phyloP scores from a whole-genome alignment of 192 early-diverging fungal genomes.

The Coemansia sp. region DNA sequence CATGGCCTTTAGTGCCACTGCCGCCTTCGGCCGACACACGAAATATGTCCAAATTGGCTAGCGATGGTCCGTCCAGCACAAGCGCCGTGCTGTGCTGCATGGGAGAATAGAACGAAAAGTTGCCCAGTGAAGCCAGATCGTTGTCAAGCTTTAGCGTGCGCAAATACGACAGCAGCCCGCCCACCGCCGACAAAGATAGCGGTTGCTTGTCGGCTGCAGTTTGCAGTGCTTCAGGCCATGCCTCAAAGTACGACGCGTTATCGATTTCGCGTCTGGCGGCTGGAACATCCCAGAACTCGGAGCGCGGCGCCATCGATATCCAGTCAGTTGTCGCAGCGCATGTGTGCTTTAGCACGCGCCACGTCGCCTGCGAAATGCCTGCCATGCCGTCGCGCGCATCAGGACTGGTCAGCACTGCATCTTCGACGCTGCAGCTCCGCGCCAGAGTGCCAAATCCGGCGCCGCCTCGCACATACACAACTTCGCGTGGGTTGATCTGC shows the following conservation, averaged over 20 bases:
- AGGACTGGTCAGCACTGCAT: conserved; percentile 20
- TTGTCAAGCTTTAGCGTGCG: conserved; percentile 84
- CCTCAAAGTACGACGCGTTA: conserved; percentile 39
- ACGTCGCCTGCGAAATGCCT: conserved; percentile 49
- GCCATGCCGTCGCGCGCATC: conserved; percentile 56
- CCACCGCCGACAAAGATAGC: conserved; percentile 58
- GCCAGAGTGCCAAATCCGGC: conserved; percentile 29
- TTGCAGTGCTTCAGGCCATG: conserved; percentile 55
- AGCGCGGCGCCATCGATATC: conserved; percentile 45
- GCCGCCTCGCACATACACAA: conserved; percentile 64
- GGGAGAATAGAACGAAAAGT: conserved; percentile 83
- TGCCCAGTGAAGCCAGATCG: conserved; percentile 79
- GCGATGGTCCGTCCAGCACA: conserved; percentile 89
- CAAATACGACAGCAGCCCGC: conserved; percentile 86
- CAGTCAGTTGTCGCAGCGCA: conserved; percentile 47
- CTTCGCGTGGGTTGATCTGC: conserved; percentile 88
- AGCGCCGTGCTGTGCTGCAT: conserved; percentile 71
- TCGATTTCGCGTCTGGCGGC: conserved; percentile 37
- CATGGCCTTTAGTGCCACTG: not conserved
- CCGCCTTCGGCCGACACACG: conserved; percentile 73
- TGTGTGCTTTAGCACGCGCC: conserved; percentile 53
- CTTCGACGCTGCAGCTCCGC: conserved; percentile 8
- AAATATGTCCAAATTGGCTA: conserved; percentile 92
- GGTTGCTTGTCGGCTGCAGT: conserved; percentile 43
- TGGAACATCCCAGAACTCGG: conserved; percentile 56